Evolutionary conservation across 1,284 basidiomycete species (phyloP), one percentile per base, ranked within the genome.

Genomic region (Trametes versicolor): DNA sequence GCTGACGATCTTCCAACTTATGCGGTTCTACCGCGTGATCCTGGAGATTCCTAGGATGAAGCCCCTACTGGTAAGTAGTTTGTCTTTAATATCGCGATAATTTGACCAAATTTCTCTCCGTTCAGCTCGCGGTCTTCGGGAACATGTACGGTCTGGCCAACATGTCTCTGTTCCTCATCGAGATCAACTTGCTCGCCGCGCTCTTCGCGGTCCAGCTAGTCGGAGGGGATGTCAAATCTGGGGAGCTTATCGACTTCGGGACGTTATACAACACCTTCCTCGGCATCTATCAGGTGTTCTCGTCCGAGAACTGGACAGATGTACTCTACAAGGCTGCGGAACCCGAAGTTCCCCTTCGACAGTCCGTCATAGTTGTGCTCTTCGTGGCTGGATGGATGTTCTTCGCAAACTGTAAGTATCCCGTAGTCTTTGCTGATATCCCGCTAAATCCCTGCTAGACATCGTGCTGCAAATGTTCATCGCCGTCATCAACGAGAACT

Each of bases 391-490:
- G 85, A 6, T 99, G 97, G 97, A 87, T 98, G 81, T 80, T 98
- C 55, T 97, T 99, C 70, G 90, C 95, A 1, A 97, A 97, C 76
- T 97, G 94, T 95, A 69, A 75, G 94, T 73, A 60, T 96, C 74
- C 96, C 93, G 94, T 67, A 74, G 92, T 71, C 45, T 62, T 52
- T 25, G 48, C 23, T 41, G 48, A 10, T 34, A 7, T 21, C n/a
- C 60, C 27, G 56, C 71, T 70, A 64, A 69, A 59, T 39, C n/a
- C 39, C 2, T 4, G 45, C 1, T 67, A 96, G 95, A 97, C 81
- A 96, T 98, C 73, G 84, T 99, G n/a, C 78, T 98, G 62, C 96
- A 98, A 74, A 95, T 99, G 91, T 98, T 99, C 82, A 96, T 99
- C 74, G 97, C 97, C 39, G 97, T 99, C 59, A 97, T 99, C 84